Evolutionary conservation across 371 early-diverging fungal genomes (phyloP).

Genomic region (Phascolomyces articulosus): DNA sequence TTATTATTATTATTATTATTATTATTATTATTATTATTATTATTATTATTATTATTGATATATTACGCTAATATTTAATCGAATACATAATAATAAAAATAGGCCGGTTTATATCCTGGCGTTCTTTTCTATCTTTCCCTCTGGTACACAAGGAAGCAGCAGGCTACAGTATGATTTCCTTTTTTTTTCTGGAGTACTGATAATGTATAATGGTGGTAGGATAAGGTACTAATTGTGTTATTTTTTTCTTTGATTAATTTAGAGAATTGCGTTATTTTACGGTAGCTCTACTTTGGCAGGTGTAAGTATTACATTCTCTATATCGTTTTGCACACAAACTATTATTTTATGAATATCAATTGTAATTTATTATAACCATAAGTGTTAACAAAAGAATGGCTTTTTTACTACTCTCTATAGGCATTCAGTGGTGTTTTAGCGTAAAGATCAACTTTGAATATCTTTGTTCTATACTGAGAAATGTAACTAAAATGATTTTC

Average conservation of each 20-base stretch:
- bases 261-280: constrained; percentile 73
- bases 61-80: no score
- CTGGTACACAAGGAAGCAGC: constrained; percentile 62
- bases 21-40: no score
- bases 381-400: no score
- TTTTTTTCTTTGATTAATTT: no score
- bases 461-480: background rate
- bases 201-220: background rate
- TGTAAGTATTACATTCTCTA: constrained; percentile 31
- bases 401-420: constrained; percentile 11
- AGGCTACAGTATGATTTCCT: constrained; percentile 59
- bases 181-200: no score
- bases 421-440: constrained; percentile 58
- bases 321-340: background rate
- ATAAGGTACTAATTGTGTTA: background rate
- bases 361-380: no score
- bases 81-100: no score
- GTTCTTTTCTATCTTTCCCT: constrained; percentile 53
- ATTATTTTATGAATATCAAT: background rate
- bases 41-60: no score
- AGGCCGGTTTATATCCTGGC: constrained; percentile 11
- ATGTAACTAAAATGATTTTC: background rate
- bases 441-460: constrained; percentile 10
- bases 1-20: no score
- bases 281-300: constrained; percentile 69